These are phyloP conservation scores for Ascosphaera acerosa DNA, from an alignment of 2,329 filamentous ascomycete genomes.

Conservation along the genomic window DNA sequence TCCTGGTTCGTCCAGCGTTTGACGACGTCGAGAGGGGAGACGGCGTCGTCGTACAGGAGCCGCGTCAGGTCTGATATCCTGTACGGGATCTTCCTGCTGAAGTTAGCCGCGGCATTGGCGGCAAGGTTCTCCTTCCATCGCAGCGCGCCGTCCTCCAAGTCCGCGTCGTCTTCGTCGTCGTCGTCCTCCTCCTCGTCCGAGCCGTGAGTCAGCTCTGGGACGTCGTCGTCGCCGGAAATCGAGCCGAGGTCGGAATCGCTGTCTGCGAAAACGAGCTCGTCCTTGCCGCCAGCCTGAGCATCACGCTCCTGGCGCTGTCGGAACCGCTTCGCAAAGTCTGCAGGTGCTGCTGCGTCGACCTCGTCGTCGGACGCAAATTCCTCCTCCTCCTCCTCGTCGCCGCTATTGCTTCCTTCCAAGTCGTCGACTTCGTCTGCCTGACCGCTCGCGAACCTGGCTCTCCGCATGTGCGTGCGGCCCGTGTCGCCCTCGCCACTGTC, in stretches of 20 bases:
- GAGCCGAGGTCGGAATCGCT: conserved; percentile 93
- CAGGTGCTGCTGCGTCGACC: conserved; percentile 16
- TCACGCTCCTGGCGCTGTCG: conserved; percentile 26
- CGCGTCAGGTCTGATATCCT: conserved; percentile 61
- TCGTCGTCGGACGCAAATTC: conserved; percentile 8
- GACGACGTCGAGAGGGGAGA: conserved; percentile 51
- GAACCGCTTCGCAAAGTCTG: conserved; percentile 20
- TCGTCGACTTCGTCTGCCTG: conserved; percentile 28
- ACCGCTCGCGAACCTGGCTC: conserved; percentile 24
- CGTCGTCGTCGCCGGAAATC: conserved; percentile 38
- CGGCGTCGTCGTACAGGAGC: conserved; percentile 63
- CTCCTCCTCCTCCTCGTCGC: conserved; percentile 15
- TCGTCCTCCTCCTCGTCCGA: conserved; percentile 28
- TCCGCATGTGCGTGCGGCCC: conserved; percentile 28
- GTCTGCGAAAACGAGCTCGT: conserved; percentile 74
- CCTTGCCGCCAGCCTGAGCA: conserved; percentile 30
- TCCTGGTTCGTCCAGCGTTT: conserved; percentile 55
- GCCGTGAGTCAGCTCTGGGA: conserved; percentile 19
- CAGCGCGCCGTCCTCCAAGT: conserved; percentile 45
- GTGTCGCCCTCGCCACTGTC: conserved; percentile 31
- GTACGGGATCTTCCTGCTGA: conserved; percentile 44
- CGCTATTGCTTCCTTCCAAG: conserved; percentile 32
- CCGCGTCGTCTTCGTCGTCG: conserved; percentile 25
- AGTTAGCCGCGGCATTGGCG: conserved; percentile 45
- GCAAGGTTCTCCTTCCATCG: conserved; percentile 77